These are phyloP conservation scores for Oryza glaberrima DNA, from an alignment of 176 grass and related monocot species.

Conservation along the genomic window DNA sequence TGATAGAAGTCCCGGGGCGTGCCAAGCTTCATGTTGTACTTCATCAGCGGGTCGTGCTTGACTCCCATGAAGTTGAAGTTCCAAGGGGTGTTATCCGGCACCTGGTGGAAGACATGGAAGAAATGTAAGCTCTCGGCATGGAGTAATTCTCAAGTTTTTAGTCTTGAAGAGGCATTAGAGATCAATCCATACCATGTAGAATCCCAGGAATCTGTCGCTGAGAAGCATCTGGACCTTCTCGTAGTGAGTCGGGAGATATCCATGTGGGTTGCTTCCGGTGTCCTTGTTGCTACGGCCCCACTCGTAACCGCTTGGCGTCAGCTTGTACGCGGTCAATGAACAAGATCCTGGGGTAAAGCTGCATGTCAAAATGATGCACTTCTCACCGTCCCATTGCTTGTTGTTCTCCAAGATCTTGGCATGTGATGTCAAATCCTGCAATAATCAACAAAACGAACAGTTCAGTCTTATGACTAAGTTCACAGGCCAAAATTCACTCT, in stretches of 20 bases:
- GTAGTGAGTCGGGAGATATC: constrained; percentile 93
- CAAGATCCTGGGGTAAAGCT: constrained; percentile 97
- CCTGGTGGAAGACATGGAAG: constrained; percentile 37
- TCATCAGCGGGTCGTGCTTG: constrained; percentile 84
- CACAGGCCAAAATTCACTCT: not conserved
- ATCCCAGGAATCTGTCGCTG: constrained; percentile 93
- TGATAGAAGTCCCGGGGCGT: constrained; percentile 88
- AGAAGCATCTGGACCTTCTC: constrained; percentile 99
- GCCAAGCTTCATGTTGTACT: constrained; percentile 84
- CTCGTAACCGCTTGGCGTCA: constrained; percentile 91
- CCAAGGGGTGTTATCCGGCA: constrained; percentile 87
- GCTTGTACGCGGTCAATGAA: constrained; percentile 93
- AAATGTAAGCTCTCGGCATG: not conserved
- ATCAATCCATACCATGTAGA: constrained; percentile 80
- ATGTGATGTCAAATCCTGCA: constrained; percentile 87
- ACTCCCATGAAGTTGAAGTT: constrained; percentile 99
- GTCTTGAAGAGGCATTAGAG: not conserved
- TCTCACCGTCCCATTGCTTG: constrained; percentile 98
- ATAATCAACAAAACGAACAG: constrained; percentile 25
- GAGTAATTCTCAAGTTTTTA: not conserved
- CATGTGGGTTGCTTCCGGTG: constrained; percentile 96
- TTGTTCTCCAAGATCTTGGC: constrained; percentile 85
- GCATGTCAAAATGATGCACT: constrained; percentile 96
- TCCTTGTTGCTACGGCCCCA: constrained; percentile 98
- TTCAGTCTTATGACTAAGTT: not conserved